Conservation (phyloP, 2,329 filamentous ascomycete species). For the Drechslerella coelobrocha region DNA sequence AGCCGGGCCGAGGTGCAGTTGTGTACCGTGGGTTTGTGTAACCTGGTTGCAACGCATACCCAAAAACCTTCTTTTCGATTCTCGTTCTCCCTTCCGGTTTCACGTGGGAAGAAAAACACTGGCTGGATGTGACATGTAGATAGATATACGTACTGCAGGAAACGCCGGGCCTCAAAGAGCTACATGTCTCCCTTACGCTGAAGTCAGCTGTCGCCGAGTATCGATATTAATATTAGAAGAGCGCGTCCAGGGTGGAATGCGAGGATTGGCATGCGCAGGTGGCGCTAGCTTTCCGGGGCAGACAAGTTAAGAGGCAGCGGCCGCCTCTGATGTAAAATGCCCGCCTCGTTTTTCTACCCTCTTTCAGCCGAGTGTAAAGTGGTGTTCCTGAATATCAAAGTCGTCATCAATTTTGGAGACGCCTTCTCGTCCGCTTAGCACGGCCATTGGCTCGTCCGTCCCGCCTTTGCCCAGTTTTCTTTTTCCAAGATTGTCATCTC, state of each 20-base stretch:
- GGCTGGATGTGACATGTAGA: too few species aligned
- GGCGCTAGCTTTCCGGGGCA: slow-evolving; percentile 16
- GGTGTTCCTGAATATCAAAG: slow-evolving; percentile 27
- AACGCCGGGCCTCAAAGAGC: too few species aligned
- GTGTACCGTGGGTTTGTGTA: slow-evolving; percentile 52
- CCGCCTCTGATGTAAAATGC: slow-evolving; percentile 32
- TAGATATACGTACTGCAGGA: too few species aligned
- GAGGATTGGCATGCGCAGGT: slow-evolving; percentile 23
- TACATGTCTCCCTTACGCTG: too few species aligned
- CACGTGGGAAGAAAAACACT: too few species aligned
- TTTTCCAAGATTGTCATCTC: background rate
- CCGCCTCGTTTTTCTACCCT: slow-evolving; percentile 46
- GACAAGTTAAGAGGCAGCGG: slow-evolving; percentile 12
- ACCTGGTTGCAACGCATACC: slow-evolving; percentile 5
- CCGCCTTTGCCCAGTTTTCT: too few species aligned
- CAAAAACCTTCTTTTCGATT: too few species aligned
- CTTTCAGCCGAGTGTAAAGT: slow-evolving; percentile 27
- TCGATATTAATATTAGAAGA: too few species aligned
- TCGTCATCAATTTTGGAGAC: background rate
- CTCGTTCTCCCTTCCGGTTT: too few species aligned
- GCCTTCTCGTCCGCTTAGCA: background rate
- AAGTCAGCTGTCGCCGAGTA: too few species aligned
- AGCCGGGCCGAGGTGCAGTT: slow-evolving; percentile 73
- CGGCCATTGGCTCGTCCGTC: slow-evolving; percentile 1
- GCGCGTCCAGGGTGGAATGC: too few species aligned